Evolutionary conservation across 257 asterid genomes (phyloP), one percentile per base, ranked within the genome.

Genomic region (Gardenia jasminoides): DNA sequence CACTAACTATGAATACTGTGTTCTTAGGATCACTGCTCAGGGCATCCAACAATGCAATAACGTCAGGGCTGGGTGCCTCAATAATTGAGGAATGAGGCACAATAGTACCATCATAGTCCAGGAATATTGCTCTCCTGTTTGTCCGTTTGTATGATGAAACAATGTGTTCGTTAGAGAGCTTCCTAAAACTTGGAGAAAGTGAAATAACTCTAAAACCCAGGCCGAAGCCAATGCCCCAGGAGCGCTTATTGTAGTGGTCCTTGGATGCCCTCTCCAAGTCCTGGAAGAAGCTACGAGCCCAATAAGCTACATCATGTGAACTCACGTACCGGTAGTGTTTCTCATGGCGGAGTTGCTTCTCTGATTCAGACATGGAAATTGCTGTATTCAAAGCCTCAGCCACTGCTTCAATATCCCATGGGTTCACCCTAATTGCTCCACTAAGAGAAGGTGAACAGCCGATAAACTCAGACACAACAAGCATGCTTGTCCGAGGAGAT

Each of bases 61-160:
- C 90, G 78, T 94, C 97, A 62, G 88, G 78, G 72, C 91, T 85
- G 17, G 97, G 98, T 46, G 93, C 88, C 77, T 82, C 85, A 30
- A 89, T 72, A 77, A 92, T 75, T 58, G 92, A 88, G 74, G 94
- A 86, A 61, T 92, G 91, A 69, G 98, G 91, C 52, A 94, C 95
- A 72, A 94, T 81, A n/a, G 97, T 94, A 65, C 98, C 98, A 92
- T 94, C 98, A 83, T 92, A 94, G 82, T 94, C 98, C 85, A 94
- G 84, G 85, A 94, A 94, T 77, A 94, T 92, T 1, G 92, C 98
- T 89, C 98, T 86, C 78, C 90, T 87, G 80, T 76, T 86, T 16
- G 95, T 88, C 85, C 84, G 86, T 78, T 77, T 89, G 84, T 94
- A 94, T 4, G 91, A 85, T 0, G 97, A 90, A 68, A 90, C 91